Conservation (phyloP, 805 yeast species). For the Wickerhamiella shivajii region DNA sequence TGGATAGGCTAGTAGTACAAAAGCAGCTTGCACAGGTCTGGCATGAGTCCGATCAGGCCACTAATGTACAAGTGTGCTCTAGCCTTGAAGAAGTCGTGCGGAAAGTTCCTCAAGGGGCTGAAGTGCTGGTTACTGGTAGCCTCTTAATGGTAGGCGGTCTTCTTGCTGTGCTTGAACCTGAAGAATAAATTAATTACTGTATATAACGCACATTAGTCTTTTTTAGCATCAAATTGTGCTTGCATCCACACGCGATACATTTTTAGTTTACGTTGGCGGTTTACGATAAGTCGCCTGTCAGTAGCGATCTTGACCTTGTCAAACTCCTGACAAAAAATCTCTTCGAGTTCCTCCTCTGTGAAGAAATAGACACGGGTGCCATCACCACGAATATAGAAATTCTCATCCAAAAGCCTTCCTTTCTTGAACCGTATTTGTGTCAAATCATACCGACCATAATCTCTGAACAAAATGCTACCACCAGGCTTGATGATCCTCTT, state of each 20-base stretch:
- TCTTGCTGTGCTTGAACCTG: constrained; percentile 58
- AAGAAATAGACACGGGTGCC: constrained; percentile 96
- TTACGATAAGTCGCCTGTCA: constrained; percentile 80
- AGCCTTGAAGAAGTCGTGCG: constrained; percentile 65
- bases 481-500: constrained; percentile 75
- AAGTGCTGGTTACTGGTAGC: constrained; percentile 88
- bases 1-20: constrained; percentile 72
- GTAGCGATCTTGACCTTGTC: constrained; percentile 67
- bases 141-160: constrained; percentile 91
- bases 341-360: constrained; percentile 78
- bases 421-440: constrained; percentile 91
- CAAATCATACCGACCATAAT: constrained; percentile 89
- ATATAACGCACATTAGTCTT: background rate
- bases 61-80: constrained; percentile 37
- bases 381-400: constrained; percentile 92
- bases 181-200: background rate
- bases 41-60: constrained; percentile 33
- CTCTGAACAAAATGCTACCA: constrained; percentile 77
- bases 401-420: constrained; percentile 73
- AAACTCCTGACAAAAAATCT: constrained; percentile 54
- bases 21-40: constrained; percentile 57
- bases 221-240: constrained; percentile 51
- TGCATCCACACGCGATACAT: constrained; percentile 97
- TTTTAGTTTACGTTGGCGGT: constrained; percentile 79
- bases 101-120: constrained; percentile 32